Evolutionary conservation across 805 yeast genomes (phyloP).

Genomic region (Millerago galiae): DNA sequence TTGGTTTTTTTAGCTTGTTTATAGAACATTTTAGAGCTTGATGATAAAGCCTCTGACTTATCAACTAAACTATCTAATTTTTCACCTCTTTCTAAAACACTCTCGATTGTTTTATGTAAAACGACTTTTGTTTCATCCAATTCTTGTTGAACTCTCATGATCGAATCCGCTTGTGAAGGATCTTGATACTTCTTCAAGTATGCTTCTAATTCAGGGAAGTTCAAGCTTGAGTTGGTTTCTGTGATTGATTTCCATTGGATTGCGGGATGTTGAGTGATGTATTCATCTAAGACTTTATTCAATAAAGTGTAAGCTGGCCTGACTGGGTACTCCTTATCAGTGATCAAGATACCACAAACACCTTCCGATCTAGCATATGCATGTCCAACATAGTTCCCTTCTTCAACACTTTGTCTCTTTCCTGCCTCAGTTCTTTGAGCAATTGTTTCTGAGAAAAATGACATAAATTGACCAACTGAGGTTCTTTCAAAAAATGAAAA

Average conservation of each 20-base stretch:
- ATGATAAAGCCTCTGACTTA: slow-evolving; percentile 87
- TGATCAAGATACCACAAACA: slow-evolving; percentile 80
- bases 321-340: slow-evolving; percentile 94
- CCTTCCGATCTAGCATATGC: slow-evolving; percentile 89
- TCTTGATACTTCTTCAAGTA: slow-evolving; percentile 87
- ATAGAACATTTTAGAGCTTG: slow-evolving; percentile 88
- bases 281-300: slow-evolving; percentile 88
- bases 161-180: slow-evolving; percentile 94
- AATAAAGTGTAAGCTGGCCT: slow-evolving; percentile 92
- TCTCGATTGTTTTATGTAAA: slow-evolving; percentile 90
- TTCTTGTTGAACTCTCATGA: slow-evolving; percentile 96
- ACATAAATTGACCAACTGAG: slow-evolving; percentile 86
- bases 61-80: slow-evolving; percentile 90
- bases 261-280: slow-evolving; percentile 73
- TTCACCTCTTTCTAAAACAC: slow-evolving; percentile 93
- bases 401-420: slow-evolving; percentile 91
- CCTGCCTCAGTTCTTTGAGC: slow-evolving; percentile 83
- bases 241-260: slow-evolving; percentile 55
- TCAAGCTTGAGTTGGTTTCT: slow-evolving; percentile 39
- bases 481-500: slow-evolving; percentile 86
- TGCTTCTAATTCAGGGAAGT: slow-evolving; percentile 53
- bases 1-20: slow-evolving; percentile 95
- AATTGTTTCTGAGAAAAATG: slow-evolving; percentile 87
- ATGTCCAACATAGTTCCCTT: slow-evolving; percentile 80
- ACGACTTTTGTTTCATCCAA: slow-evolving; percentile 96